Evolutionary conservation across 2,329 filamentous ascomycete species (phyloP).

Genomic region (Fonsecaea monophora): DNA sequence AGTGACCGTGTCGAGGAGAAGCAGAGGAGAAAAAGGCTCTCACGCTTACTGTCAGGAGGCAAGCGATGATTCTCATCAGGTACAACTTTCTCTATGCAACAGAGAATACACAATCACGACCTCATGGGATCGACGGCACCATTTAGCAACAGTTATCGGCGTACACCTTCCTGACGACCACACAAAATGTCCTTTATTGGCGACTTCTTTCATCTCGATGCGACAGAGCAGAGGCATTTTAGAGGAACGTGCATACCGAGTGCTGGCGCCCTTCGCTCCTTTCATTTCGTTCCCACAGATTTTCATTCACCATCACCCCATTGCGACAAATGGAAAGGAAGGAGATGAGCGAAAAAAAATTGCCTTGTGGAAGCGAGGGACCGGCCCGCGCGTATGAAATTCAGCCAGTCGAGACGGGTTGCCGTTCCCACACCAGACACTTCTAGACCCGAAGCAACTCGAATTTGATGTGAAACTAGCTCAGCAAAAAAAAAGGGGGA

Average conservation of each 20-base stretch:
- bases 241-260: background rate
- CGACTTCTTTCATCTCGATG: slow-evolving; percentile 6
- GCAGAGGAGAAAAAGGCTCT: slow-evolving; percentile 30
- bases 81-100: background rate
- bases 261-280: background rate
- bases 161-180: slow-evolving; percentile 6
- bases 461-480: slow-evolving; percentile 8
- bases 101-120: slow-evolving; percentile 5
- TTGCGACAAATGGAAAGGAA: background rate
- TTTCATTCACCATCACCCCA: background rate
- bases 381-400: slow-evolving; percentile 11
- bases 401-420: background rate
- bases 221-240: background rate
- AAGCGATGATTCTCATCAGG: slow-evolving; percentile 27
- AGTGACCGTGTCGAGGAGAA: slow-evolving; percentile 28
- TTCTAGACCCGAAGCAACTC: slow-evolving; percentile 8
- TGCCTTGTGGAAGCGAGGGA: slow-evolving; percentile 14
- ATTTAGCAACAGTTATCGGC: slow-evolving; percentile 10
- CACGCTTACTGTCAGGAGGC: slow-evolving; percentile 28
- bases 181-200: slow-evolving; percentile 17
- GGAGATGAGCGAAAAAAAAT: background rate
- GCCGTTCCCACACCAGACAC: slow-evolving; percentile 9
- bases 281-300: background rate
- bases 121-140: slow-evolving; percentile 8
- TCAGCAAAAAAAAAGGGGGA: background rate